Base-by-base conservation (phyloP, 2,329 filamentous ascomycete genomes). In the Neonectria faginata region DNA sequence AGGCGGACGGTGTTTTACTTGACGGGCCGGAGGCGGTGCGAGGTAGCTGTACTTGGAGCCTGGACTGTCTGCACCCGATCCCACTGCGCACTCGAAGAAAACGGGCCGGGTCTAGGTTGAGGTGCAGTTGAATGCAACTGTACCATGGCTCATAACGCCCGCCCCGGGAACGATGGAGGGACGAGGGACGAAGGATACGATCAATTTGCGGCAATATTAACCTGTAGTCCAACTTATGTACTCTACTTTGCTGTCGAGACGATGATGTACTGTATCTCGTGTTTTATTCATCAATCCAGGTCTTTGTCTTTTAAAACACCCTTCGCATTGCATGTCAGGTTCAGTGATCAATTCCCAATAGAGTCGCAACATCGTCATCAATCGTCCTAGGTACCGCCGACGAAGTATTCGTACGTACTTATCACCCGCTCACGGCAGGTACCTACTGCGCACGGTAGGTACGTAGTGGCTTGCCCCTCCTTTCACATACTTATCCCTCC, bases 381-480 rank as follows among this genome's bases (percentile, higher is more conserved):
- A 33, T 50, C 12, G 45, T 16, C 14, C n/a, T 31, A 33, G n/a
- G 14, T 55, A 44, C n/a, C 33, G 27, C 10, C n/a, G n/a, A 42
- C 39, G 33, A 36, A 39, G 36, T 39, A n/a, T n/a, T 39, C 36
- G 36, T 42, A 42, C 39, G 5, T 42, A 42, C 39, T 20, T 42
- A 42, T 42, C n/a, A n/a, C 47, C 14, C 16, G 20, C 16, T 22
- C 27, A 31, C 16, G 25, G 14, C 36, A 50, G 22, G 11, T 54
- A 42, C n/a, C 42, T 18, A 3, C 22, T 22, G 22, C 9, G 12
- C 44, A 47, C 27, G 16, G 16, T 42, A 42, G n/a, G 39, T 42
- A 42, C 39, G n/a, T 42, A 42, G 8, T 42, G 39, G 48, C 58
- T 60, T 66, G 65, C 65, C 60, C 59, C 60, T 65, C 58, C 39